Conservation (phyloP, 305 asterid genomes). For the Fraxinus sp. region DNA sequence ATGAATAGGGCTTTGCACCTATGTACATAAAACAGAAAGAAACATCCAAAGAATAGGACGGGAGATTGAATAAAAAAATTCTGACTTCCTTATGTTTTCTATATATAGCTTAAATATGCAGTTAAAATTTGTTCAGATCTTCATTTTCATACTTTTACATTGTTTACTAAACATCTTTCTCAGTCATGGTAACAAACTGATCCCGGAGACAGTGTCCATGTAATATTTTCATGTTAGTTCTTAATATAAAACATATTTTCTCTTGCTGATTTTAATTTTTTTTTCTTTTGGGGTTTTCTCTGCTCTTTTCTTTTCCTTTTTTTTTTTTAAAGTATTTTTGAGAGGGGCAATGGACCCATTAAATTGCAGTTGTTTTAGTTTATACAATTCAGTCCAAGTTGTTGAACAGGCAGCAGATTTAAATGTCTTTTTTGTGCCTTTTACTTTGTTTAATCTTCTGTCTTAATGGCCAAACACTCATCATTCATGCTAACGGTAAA, state of each 20-base stretch:
- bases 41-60: neutral
- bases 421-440: conserved; percentile 27
- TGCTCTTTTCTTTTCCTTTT: neutral
- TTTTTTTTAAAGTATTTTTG: too few species aligned
- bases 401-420: conserved; percentile 1
- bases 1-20: neutral
- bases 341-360: neutral
- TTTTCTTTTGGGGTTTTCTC: neutral
- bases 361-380: neutral
- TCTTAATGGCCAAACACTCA: conserved; percentile 32
- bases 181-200: neutral
- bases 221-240: neutral
- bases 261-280: neutral
- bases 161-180: neutral
- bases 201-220: neutral
- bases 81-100: neutral
- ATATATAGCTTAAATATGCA: neutral
- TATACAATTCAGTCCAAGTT: neutral
- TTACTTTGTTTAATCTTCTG: conserved; percentile 23
- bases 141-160: neutral
- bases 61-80: neutral
- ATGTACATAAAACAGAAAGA: neutral
- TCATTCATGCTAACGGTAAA: conserved; percentile 32
- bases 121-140: neutral
- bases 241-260: neutral